Evolutionary conservation across 1,284 basidiomycete genomes (phyloP).

Genomic region (Mrakiaceae sp.): DNA sequence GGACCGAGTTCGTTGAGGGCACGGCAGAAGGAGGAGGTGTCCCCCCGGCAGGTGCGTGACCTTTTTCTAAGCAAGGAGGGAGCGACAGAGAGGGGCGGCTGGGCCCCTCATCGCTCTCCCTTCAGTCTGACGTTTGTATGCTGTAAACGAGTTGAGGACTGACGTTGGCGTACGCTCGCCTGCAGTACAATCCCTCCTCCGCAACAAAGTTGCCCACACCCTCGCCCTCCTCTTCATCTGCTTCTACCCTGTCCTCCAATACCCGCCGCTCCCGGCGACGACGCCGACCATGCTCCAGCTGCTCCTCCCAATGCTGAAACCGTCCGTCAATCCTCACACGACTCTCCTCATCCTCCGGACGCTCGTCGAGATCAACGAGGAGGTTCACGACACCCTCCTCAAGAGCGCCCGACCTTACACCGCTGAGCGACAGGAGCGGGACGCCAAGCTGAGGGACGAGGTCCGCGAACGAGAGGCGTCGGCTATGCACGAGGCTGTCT

Average conservation of each 20-base stretch:
- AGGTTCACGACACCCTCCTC: constrained; percentile 83
- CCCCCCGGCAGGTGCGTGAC: constrained; percentile 17
- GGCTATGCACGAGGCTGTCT: constrained; percentile 73
- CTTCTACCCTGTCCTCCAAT: constrained; percentile 37
- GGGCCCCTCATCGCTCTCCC: neutral
- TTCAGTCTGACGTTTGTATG: constrained; percentile 21
- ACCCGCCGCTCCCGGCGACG: constrained; percentile 26
- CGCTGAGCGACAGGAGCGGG: constrained; percentile 57
- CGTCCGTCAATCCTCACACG: constrained; percentile 62
- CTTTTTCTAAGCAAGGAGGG: neutral
- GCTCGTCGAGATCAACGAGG: constrained; percentile 78
- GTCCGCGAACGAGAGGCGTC: constrained; percentile 79
- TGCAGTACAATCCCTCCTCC: constrained; percentile 20
- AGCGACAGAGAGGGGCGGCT: too few species aligned
- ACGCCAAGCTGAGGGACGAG: constrained; percentile 74
- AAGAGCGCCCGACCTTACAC: constrained; percentile 67
- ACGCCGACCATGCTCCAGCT: constrained; percentile 34
- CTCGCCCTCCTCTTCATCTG: constrained; percentile 86
- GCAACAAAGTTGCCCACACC: constrained; percentile 98
- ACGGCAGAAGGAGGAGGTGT: constrained; percentile 31
- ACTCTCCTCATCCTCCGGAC: constrained; percentile 77
- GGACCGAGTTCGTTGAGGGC: constrained; percentile 35
- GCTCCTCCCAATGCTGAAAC: constrained; percentile 37
- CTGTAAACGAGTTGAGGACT: neutral
- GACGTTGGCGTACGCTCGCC: neutral